Evolutionary conservation across 164 flowering plant species (phyloP).

Genomic region (Vitis rupestris): DNA sequence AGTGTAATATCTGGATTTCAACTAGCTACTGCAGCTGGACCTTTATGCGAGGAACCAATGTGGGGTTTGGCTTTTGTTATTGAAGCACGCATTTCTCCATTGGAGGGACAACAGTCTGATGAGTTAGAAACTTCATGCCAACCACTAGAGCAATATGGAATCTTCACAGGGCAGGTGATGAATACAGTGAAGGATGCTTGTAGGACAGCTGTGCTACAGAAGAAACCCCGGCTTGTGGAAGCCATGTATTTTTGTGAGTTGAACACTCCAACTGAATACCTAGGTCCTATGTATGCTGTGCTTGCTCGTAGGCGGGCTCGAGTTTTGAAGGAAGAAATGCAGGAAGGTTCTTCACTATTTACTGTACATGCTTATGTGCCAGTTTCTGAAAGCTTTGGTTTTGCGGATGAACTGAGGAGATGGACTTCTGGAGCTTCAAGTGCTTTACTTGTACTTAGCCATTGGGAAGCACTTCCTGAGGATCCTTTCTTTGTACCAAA

Average conservation of each 20-base stretch:
- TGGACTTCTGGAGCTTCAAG: constrained; percentile 48
- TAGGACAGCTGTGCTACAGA: constrained; percentile 72
- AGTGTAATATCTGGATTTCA: constrained; percentile 86
- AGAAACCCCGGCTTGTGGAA: constrained; percentile 82
- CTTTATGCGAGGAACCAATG: constrained; percentile 91
- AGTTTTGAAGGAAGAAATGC: constrained; percentile 87
- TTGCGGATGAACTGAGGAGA: constrained; percentile 67
- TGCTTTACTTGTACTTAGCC: constrained; percentile 75
- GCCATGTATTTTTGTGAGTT: constrained; percentile 85
- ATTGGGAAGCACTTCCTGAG: constrained; percentile 78
- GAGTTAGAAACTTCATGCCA: constrained; percentile 33
- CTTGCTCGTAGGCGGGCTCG: constrained; percentile 73
- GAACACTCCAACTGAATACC: constrained; percentile 74
- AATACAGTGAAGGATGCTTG: constrained; percentile 83
- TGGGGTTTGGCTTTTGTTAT: constrained; percentile 86
- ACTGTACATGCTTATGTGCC: constrained; percentile 94
- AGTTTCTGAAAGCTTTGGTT: constrained; percentile 86
- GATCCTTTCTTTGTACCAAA: constrained; percentile 95
- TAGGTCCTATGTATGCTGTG: constrained; percentile 84
- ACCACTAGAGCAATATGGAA: constrained; percentile 56
- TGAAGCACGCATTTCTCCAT: constrained; percentile 58
- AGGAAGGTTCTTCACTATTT: constrained; percentile 83
- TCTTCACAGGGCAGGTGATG: constrained; percentile 86
- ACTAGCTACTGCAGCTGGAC: constrained; percentile 84
- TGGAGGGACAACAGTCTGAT: constrained; percentile 19